Evolutionary conservation across 2,329 filamentous ascomycete species (phyloP).

Genomic region (Diaporthe helianthi): DNA sequence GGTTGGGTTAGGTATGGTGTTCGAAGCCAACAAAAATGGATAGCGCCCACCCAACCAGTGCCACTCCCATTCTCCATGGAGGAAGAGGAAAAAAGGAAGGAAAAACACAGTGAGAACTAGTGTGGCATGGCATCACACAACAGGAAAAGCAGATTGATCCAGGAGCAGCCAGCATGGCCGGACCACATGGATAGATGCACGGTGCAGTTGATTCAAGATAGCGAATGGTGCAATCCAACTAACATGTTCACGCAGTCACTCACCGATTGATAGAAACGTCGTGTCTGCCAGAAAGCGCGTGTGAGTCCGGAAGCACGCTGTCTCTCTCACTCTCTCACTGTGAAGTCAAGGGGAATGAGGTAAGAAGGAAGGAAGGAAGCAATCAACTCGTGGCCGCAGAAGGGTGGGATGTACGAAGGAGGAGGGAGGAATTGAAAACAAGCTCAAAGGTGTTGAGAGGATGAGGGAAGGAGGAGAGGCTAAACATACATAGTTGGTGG

Average conservation of each 20-base stretch:
- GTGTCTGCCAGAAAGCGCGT: neutral
- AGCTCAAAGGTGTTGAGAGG: conserved; percentile 1
- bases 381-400: neutral
- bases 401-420: conserved; percentile 3
- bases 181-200: neutral
- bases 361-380: neutral
- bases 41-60: neutral
- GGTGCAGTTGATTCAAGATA: neutral
- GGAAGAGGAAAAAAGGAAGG: no score
- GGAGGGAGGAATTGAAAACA: conserved; percentile 18
- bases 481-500: conserved; percentile 25
- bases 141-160: neutral
- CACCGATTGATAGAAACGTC: conserved; percentile 1
- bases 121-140: conserved; percentile 8
- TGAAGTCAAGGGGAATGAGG: neutral
- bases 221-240: conserved; percentile 6
- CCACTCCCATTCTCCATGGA: no score
- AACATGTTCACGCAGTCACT: conserved; percentile 7
- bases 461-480: conserved; percentile 18
- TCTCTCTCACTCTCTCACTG: no score
- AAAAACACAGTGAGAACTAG: neutral
- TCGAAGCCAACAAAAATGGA: conserved; percentile 14
- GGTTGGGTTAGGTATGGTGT: neutral
- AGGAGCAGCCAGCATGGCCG: neutral
- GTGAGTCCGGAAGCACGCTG: neutral